Evolutionary conservation across 495 filamentous ascomycete genomes (phyloP).

Genomic region (Rusavskia elegans): DNA sequence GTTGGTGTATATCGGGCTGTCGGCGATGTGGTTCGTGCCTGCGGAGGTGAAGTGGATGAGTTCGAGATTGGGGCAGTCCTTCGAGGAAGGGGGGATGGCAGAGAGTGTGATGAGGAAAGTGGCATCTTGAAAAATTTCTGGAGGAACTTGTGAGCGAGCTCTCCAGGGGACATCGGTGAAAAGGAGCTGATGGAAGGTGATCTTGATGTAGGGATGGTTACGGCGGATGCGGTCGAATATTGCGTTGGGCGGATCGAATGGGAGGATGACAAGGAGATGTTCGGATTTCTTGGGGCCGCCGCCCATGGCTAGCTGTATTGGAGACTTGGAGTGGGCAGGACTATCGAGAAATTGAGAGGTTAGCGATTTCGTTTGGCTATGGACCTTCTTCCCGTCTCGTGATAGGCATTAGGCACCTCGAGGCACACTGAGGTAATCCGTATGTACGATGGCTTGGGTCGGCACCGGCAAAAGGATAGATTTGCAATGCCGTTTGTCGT

Average conservation of each 20-base stretch:
- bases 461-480: too few species aligned
- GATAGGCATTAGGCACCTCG: too few species aligned
- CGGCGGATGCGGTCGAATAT: slow-evolving; percentile 26
- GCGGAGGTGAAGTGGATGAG: slow-evolving; percentile 63
- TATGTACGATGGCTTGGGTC: too few species aligned
- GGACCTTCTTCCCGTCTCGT: too few species aligned
- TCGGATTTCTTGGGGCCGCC: slow-evolving; percentile 17
- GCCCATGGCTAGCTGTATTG: slow-evolving; percentile 14
- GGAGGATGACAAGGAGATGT: slow-evolving; percentile 29
- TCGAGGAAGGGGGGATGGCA: slow-evolving; percentile 26
- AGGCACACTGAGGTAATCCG: too few species aligned
- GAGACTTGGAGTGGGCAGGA: background rate
- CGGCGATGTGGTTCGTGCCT: slow-evolving; percentile 51
- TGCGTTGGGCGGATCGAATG: slow-evolving; percentile 22
- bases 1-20: slow-evolving; percentile 46
- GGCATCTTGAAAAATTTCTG: slow-evolving; percentile 39
- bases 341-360: too few species aligned
- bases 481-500: too few species aligned
- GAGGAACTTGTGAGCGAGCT: background rate
- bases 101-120: slow-evolving; percentile 48
- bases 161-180: slow-evolving; percentile 5
- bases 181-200: slow-evolving; percentile 18
- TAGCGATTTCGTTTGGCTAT: too few species aligned
- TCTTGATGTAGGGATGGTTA: slow-evolving; percentile 35
- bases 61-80: slow-evolving; percentile 23